These are phyloP conservation scores for Melampsora abietis-canadensis DNA, from an alignment of 1,284 basidiomycete genomes.

Conservation along the genomic window DNA sequence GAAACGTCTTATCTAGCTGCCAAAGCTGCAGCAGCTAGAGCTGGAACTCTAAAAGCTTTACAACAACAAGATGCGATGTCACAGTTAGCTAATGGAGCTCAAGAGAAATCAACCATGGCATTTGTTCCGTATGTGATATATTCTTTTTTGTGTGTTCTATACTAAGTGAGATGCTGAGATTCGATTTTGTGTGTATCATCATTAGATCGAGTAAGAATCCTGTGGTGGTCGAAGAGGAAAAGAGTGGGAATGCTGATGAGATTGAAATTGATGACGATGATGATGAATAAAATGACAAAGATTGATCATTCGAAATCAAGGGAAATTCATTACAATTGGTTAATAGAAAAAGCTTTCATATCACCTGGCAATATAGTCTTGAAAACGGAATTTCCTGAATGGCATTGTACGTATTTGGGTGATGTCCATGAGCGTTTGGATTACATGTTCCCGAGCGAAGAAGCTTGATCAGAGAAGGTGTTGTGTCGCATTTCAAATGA, in stretches of 20 bases:
- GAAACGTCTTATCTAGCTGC: conserved; percentile 62
- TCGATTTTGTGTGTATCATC: not conserved
- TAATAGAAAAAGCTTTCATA: no score
- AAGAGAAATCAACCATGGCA: conserved; percentile 11
- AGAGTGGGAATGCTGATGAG: conserved; percentile 45
- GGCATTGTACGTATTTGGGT: no score
- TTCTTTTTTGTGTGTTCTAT: not conserved
- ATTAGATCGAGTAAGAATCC: conserved; percentile 29
- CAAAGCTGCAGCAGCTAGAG: conserved; percentile 58
- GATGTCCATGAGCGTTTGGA: no score
- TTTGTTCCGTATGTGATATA: conserved; percentile 45
- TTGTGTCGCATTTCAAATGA: no score
- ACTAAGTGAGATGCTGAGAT: conserved; percentile 16
- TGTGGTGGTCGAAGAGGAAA: conserved; percentile 6
- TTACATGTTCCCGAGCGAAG: no score
- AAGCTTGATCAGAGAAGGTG: no score
- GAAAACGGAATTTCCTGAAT: no score
- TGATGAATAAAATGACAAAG: conserved; percentile 26
- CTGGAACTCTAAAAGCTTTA: conserved; percentile 56
- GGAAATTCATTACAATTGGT: no score
- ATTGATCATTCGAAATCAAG: no score
- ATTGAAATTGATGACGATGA: conserved; percentile 46
- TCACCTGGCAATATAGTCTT: no score
- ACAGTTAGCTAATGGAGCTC: conserved; percentile 60
- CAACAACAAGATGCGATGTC: conserved; percentile 55